Conservation (phyloP, 1,284 basidiomycete genomes). For the Pascua guehoae region DNA sequence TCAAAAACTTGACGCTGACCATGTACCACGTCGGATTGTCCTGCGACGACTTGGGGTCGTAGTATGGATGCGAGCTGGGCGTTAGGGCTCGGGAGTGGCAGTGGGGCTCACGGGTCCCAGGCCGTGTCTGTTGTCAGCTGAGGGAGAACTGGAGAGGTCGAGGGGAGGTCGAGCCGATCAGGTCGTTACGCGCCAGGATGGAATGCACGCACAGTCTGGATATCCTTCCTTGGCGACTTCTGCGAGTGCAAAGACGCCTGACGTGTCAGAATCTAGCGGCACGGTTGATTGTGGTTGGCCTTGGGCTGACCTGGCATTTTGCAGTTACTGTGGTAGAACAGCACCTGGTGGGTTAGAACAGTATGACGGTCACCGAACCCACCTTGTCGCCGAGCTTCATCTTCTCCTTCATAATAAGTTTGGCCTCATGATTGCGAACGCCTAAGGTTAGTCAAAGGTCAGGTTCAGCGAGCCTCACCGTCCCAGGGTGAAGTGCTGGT, state of each 20-base stretch:
- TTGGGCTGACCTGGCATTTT: slow-evolving; percentile 67
- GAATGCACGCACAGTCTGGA: slow-evolving; percentile 68
- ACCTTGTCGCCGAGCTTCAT: slow-evolving; percentile 84
- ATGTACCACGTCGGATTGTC: slow-evolving; percentile 87
- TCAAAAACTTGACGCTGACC: slow-evolving; percentile 69
- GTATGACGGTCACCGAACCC: slow-evolving; percentile 15
- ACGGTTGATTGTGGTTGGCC: background rate
- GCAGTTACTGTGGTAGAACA: slow-evolving; percentile 87
- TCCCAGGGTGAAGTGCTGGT: slow-evolving; percentile 76
- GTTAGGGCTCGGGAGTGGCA: background rate
- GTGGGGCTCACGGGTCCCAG: slow-evolving; percentile 67
- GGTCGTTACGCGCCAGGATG: background rate
- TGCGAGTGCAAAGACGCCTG: slow-evolving; percentile 80
- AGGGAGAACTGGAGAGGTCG: background rate
- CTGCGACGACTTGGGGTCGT: slow-evolving; percentile 74
- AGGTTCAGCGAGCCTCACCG: slow-evolving; percentile 52
- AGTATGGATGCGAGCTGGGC: slow-evolving; percentile 69
- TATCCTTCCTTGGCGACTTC: slow-evolving; percentile 80
- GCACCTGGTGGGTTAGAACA: slow-evolving; percentile 33
- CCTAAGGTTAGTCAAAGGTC: slow-evolving; percentile 22
- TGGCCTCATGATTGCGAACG: slow-evolving; percentile 77
- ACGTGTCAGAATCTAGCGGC: background rate
- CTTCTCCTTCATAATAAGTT: slow-evolving; percentile 78
- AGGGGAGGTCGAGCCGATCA: too few species aligned
- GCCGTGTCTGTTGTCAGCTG: slow-evolving; percentile 64